Evolutionary conservation across 306 rosid genomes (phyloP).

Genomic region (Sphenostylis stenocarpa): DNA sequence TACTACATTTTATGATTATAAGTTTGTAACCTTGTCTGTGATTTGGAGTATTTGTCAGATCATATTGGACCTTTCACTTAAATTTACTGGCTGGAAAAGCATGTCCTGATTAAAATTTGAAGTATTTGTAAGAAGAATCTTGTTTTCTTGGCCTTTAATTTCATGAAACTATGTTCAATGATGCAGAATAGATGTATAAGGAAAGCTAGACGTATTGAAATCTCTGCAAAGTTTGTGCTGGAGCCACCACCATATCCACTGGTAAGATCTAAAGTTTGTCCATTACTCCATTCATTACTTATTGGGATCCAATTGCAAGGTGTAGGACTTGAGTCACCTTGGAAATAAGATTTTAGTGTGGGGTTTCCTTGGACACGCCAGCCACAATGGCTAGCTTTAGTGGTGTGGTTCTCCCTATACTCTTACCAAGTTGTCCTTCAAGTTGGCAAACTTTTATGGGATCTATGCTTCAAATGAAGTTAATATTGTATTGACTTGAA

Average conservation of each 20-base stretch:
- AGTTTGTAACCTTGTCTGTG: background rate
- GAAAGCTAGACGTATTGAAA: constrained; percentile 37
- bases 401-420: background rate
- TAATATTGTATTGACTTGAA: too few relatives aligned
- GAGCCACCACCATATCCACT: constrained; percentile 88
- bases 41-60: background rate
- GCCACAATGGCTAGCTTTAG: background rate
- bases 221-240: constrained; percentile 65
- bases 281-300: background rate
- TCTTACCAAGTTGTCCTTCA: background rate
- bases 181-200: constrained; percentile 52
- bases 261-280: constrained; percentile 47
- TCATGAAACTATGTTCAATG: constrained; percentile 13
- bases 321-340: background rate
- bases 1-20: background rate
- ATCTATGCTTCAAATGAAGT: constrained; percentile 8
- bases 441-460: background rate
- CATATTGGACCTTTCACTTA: background rate
- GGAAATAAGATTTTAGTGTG: background rate
- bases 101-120: background rate
- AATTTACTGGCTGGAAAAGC: background rate
- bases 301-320: background rate
- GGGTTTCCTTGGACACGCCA: background rate
- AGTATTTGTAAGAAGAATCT: background rate
- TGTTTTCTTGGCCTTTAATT: background rate